Conservation (phyloP, 2,329 filamentous ascomycete genomes). For the Fusarium nodosum region DNA sequence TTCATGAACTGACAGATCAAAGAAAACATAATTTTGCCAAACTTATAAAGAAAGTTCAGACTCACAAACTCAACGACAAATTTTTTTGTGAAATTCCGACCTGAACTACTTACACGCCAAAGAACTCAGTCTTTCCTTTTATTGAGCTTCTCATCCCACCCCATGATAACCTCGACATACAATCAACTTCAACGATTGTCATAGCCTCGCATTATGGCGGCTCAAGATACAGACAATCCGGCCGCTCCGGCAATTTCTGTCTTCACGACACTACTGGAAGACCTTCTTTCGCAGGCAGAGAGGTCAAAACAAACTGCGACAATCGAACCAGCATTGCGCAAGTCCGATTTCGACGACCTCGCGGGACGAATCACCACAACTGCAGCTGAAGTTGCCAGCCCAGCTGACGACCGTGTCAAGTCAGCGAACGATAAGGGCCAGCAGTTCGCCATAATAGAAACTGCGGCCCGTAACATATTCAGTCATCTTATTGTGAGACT, state of each 20-base stretch:
- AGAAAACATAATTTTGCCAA: conserved; percentile 8
- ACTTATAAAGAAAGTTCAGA: neutral
- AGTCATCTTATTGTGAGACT: conserved; percentile 79
- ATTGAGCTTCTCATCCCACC: neutral
- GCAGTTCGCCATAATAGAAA: conserved; percentile 82
- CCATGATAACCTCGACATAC: conserved; percentile 34
- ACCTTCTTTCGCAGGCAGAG: conserved; percentile 71
- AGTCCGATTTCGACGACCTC: conserved; percentile 72
- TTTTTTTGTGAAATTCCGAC: neutral
- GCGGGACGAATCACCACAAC: conserved; percentile 60
- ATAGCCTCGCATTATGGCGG: conserved; percentile 62
- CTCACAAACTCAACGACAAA: neutral
- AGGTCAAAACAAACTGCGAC: conserved; percentile 69
- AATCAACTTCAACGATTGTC: conserved; percentile 23
- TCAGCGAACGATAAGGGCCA: conserved; percentile 61
- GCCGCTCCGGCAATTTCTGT: conserved; percentile 67
- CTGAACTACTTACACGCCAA: neutral
- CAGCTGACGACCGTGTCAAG: conserved; percentile 51
- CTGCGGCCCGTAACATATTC: conserved; percentile 84
- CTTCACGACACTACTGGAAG: conserved; percentile 67
- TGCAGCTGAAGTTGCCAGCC: conserved; percentile 46
- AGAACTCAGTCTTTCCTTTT: neutral
- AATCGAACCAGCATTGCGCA: conserved; percentile 81
- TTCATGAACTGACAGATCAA: conserved; percentile 15
- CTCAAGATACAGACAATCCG: conserved; percentile 60